phyloP scores from a whole-genome alignment of 2,329 filamentous ascomycete genomes.

The Mycosphaerella arachidis region DNA sequence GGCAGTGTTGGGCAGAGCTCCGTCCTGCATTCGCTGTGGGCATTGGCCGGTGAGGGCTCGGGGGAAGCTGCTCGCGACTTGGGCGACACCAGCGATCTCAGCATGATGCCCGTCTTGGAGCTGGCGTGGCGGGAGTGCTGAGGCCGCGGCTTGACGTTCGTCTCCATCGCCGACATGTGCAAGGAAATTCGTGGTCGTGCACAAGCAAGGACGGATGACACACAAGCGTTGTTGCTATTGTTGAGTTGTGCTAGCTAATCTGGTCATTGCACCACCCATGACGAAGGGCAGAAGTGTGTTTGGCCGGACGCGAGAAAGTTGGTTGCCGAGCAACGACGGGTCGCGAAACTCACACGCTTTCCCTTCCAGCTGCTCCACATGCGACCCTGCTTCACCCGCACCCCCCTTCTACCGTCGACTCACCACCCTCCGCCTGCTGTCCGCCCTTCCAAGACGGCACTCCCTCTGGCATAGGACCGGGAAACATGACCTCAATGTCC shows the following conservation, averaged over 20 bases:
- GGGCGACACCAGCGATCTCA: conserved; percentile 52
- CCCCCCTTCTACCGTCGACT: neutral
- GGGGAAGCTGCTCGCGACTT: conserved; percentile 44
- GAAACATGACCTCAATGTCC: neutral
- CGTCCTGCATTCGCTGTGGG: conserved; percentile 22
- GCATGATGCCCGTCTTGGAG: conserved; percentile 39
- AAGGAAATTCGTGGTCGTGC: neutral
- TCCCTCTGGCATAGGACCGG: neutral
- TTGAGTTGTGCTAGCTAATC: neutral
- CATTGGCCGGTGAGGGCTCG: conserved; percentile 40
- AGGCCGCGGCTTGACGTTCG: conserved; percentile 17
- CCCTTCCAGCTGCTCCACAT: no score
- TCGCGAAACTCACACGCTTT: neutral
- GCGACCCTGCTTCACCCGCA: no score
- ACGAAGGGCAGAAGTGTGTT: neutral
- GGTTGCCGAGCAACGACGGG: neutral
- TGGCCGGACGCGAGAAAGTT: neutral
- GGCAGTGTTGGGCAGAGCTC: conserved; percentile 43
- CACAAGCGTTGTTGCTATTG: conserved; percentile 1
- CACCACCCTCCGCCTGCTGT: neutral
- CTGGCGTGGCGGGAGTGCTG: conserved; percentile 30
- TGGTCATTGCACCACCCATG: neutral
- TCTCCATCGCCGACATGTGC: conserved; percentile 6
- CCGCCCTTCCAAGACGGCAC: neutral
- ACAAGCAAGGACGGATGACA: neutral